Evolutionary conservation across 1,139 yeast species (phyloP), one percentile per base, ranked within the genome.

Genomic region (Pichia kudriavzevii): DNA sequence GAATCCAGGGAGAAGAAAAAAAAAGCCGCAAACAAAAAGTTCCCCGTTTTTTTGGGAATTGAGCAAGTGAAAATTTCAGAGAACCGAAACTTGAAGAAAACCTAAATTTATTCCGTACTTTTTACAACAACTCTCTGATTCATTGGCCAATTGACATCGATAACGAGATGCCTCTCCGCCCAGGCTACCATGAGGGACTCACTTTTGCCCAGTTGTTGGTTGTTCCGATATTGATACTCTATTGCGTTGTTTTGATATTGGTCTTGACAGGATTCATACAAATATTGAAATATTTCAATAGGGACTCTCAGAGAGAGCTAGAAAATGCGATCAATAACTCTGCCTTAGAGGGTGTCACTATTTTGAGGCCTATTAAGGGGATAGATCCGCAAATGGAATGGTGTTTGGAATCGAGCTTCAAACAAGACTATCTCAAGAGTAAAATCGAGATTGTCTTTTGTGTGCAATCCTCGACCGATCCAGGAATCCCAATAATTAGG

Each of bases 281-380:
- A 48, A 65, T 75, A 14, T 26, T 62, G 33, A 39, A 46, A 26
- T 63, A 61, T 41, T 72, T 72, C 50, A 52, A 38, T 30, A 40
- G 28, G 22, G 36, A 31, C 11, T 34, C 52, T 8, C 48, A 54
- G 24, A 5, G 18, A 2, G 19, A 26, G 22, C 41, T 47, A 6
- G 44, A 44, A 22, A 14, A 11, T 17, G 21, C 32, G 7, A 47
- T 49, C 6, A 41, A 28, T 2, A 48, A 48, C 7, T 42, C 40
- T 1, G 47, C 46, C 10, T 45, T 59, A 9, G 81, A 73, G 48
- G 87, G 93, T 3, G 95, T 87, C 7, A 74, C 91, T 2, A 82
- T 87, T 28, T 56, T 85, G 31, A 63, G 95, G 22, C 96, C 96
- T 1, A 65, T 87, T 36, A 82, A 83, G 50, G 95, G 95, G 5